Percentiles rank a stretch among this genome's conserved stretches.
Evolutionary conservation across 2,329 filamentous ascomycete species (phyloP).

Genomic region (Grosmannia huntii): DNA sequence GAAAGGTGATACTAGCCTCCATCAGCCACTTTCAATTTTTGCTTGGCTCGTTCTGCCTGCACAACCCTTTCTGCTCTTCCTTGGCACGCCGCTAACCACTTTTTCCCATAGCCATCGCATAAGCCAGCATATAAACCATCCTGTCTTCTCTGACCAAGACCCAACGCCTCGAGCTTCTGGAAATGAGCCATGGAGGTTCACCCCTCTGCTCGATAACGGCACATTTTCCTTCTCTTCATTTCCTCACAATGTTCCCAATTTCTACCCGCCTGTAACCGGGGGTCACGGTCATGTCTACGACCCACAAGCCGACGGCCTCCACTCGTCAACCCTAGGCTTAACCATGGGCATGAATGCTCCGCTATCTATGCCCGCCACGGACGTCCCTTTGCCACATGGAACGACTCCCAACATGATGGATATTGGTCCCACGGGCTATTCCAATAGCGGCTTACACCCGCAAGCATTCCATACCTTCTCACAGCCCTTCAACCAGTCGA

Average conservation of each 20-base stretch:
- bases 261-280: conserved; percentile 80
- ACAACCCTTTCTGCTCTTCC: too few species aligned
- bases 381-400: conserved; percentile 48
- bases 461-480: conserved; percentile 43
- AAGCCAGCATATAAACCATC: conserved; percentile 24
- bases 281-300: conserved; percentile 72
- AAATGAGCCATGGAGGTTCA: conserved; percentile 76
- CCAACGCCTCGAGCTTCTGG: conserved; percentile 62
- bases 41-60: neutral
- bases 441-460: conserved; percentile 30
- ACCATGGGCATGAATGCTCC: conserved; percentile 71
- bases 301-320: conserved; percentile 71
- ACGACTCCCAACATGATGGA: conserved; percentile 40
- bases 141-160: conserved; percentile 55
- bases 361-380: conserved; percentile 61
- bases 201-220: conserved; percentile 75
- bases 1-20: conserved; percentile 17
- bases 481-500: conserved; percentile 56
- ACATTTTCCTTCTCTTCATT: conserved; percentile 71
- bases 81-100: too few species aligned
- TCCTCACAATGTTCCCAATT: conserved; percentile 65
- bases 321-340: conserved; percentile 65
- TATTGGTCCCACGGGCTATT: conserved; percentile 50
- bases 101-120: conserved; percentile 24
- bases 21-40: neutral